Base-by-base conservation (phyloP, 345 rosid genomes). In the Citrus reticulata region DNA sequence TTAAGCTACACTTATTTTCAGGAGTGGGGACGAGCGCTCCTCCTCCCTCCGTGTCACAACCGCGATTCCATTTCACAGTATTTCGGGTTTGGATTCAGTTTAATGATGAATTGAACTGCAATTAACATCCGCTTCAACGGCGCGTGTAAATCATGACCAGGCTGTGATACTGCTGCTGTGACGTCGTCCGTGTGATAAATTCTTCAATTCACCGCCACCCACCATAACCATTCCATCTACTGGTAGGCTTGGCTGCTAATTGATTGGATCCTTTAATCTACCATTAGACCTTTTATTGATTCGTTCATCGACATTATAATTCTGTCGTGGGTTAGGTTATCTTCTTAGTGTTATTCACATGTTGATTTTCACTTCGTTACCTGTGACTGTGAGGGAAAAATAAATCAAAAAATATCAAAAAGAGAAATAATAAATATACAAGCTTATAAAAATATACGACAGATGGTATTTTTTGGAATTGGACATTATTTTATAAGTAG, bases 1-100 rank as follows among this genome's bases (percentile, higher is more conserved):
- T 89, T 87, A 32, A 82, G 70, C 90, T 83, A 86, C 95, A 92
- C 51, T 40, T 75, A 81, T 90, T 84, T 86, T 72, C 78, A 60
- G 35, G 20, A 14, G 67, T 22, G 79, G 75, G 90, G 73, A 34
- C 80, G 78, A 70, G 89, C 70, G 30, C 80, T 59, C 54, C 22
- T 55, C 51, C 34, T 20, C 65, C 1, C 65, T 65, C 65, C 10
- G 42, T 20, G 35, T 35, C 67, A 16, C 22, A 3, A 27, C 78
- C 68, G 20, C 29, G 59, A 40, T 61, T 46, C 59, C 6, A 4
- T 29, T 64, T 32, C 59, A 6, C 30, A 7, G 30, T 59, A 16
- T 20, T 42, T 77, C 75, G 73, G 81, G 57, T 62, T 78, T 55
- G 68, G 73, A 74, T 74, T 65, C 61, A 54, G 4, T 46, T 35